These are phyloP conservation scores for Pulveroboletus sp. DNA, from an alignment of 768 basidiomycete genomes.

Conservation along the genomic window DNA sequence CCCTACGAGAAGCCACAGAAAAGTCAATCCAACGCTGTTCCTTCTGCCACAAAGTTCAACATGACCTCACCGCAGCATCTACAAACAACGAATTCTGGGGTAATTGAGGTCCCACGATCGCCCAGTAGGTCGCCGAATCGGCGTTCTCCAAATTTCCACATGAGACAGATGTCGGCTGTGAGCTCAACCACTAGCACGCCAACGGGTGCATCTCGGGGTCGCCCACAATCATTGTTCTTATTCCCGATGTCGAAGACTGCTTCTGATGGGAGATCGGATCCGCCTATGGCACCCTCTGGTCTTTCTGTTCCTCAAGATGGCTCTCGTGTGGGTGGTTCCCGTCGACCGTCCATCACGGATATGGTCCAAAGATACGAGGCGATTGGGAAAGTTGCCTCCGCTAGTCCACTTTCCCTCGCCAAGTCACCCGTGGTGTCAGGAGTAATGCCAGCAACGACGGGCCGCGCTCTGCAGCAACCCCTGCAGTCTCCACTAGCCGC, in stretches of 20 bases:
- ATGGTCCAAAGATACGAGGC: slow-evolving; percentile 84
- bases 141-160: slow-evolving; percentile 26
- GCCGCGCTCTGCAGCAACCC: slow-evolving; percentile 21
- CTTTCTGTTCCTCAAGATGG: slow-evolving; percentile 48
- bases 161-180: slow-evolving; percentile 29
- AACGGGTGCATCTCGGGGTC: slow-evolving; percentile 43
- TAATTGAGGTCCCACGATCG: slow-evolving; percentile 20
- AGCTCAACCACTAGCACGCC: slow-evolving; percentile 21
- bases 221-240: slow-evolving; percentile 81
- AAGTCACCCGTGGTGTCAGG: slow-evolving; percentile 25
- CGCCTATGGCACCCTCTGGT: slow-evolving; percentile 31
- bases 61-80: slow-evolving; percentile 26
- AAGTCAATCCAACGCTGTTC: slow-evolving; percentile 16
- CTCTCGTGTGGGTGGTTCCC: slow-evolving; percentile 35
- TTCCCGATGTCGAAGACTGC: slow-evolving; percentile 47
- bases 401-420: slow-evolving; percentile 29
- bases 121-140: slow-evolving; percentile 30
- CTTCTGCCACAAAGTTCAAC: slow-evolving; percentile 18
- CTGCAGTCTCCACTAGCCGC: slow-evolving; percentile 22
- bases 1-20: slow-evolving; percentile 20
- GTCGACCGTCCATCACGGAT: slow-evolving; percentile 79
- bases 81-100: slow-evolving; percentile 15
- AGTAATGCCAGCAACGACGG: slow-evolving; percentile 12
- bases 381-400: slow-evolving; percentile 38
- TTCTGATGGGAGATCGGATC: slow-evolving; percentile 38